Evolutionary conservation across 768 basidiomycete genomes (phyloP), one percentile per base, ranked within the genome.

Genomic region (Suillus brevipes): DNA sequence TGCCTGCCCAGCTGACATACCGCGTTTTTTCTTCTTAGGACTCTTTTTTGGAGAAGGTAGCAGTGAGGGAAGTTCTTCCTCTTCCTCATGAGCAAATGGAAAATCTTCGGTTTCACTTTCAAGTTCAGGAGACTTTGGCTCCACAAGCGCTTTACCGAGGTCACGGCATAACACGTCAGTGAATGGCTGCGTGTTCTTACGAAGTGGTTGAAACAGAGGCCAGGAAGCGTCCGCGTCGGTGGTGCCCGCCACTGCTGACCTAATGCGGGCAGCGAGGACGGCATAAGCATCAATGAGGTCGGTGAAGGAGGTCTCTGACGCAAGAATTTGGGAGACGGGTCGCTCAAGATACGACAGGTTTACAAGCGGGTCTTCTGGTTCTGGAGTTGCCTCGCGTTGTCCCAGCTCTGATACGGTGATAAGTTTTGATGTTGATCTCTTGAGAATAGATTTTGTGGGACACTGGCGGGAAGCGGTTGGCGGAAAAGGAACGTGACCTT

Each of bases 231-330:
- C 85, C 3, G 78, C 80, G 66, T 90, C 85, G 0, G 84, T 82
- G 59, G 78, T 75, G 14, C 71, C 78, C 3, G 68, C 34, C n/a
- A 82, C 72, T 34, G 73, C 72, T 0, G 83, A 74, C 23, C 90
- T 82, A 31, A 94, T 74, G 34, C 93, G 87, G 13, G 86, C 85
- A 9, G 86, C 82, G 34, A 95, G 84, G 38, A 90, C 74, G 34
- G 85, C 87, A 73, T 94, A 94, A 0, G 88, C 90, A 71, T 90
- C 88, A 63, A 89, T 89, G 65, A 92, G 83, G 64, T 87, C 85
- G 60, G 79, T 78, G 55, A 87, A 78, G 56, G 82, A 79, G 16
- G 84, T 75, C 49, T 82, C 78, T 1, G 75, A 68, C 13, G 82
- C 78, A 31, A 90, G 75, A 61, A 94, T 88, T 58, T 80, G 83